Percentiles rank a stretch among this genome's conserved stretches.
Evolutionary conservation across 148 eudicot genomes (phyloP).

Genomic region (Drosera capensis): DNA sequence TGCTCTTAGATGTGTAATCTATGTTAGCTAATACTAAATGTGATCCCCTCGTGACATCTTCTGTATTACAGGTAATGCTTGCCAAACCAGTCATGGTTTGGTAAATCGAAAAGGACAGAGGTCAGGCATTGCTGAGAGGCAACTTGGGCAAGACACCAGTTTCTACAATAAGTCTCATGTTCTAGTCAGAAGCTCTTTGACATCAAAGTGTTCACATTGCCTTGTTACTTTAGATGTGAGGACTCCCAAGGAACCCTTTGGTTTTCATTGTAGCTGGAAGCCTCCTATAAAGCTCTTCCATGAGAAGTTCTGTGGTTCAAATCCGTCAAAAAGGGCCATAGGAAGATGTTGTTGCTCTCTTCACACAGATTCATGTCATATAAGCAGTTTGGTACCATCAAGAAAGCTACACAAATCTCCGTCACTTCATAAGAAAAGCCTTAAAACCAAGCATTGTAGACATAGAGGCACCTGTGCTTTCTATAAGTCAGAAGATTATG

Average conservation of each 20-base stretch:
- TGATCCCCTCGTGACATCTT: not conserved
- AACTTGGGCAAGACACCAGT: conserved; percentile 15
- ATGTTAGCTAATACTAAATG: not conserved
- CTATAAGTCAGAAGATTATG: conserved; percentile 78
- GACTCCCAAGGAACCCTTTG: conserved; percentile 10
- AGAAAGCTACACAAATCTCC: conserved; percentile 24
- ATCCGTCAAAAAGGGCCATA: conserved; percentile 18
- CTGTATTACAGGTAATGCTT: conserved; percentile 24
- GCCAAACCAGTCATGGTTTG: conserved; percentile 23
- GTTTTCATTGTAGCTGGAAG: conserved; percentile 6
- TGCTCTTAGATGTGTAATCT: not conserved
- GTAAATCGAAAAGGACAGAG: conserved; percentile 19
- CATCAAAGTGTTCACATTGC: conserved; percentile 23
- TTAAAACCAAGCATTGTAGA: conserved; percentile 17
- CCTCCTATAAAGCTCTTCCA: conserved; percentile 9
- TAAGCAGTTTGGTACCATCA: conserved; percentile 24
- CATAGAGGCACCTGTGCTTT: conserved; percentile 28
- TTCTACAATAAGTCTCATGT: conserved; percentile 14
- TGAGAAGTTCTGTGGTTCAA: conserved; percentile 14
- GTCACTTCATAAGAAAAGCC: conserved; percentile 12
- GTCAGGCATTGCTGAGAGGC: conserved; percentile 19
- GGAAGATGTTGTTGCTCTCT: conserved; percentile 23
- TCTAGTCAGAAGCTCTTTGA: conserved; percentile 18
- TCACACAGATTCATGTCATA: conserved; percentile 17
- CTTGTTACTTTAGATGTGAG: conserved; percentile 18